These are phyloP conservation scores for Alternaria atra DNA, from an alignment of 2,329 filamentous ascomycete genomes.

Conservation along the genomic window DNA sequence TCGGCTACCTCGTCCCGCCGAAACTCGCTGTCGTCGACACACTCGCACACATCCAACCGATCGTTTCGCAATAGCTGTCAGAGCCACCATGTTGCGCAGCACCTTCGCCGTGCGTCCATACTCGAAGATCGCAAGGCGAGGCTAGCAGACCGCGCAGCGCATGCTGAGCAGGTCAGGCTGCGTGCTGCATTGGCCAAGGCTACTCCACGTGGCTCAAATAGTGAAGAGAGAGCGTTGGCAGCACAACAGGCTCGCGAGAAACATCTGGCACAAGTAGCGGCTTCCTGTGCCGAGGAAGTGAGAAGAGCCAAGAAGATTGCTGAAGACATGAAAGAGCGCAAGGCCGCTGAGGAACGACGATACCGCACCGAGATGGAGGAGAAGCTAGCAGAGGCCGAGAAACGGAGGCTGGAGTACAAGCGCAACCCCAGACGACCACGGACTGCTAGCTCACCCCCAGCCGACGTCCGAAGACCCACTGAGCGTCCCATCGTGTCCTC, in stretches of 20 bases:
- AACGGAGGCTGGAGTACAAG: conserved; percentile 67
- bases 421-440: conserved; percentile 65
- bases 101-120: conserved; percentile 80
- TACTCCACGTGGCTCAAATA: conserved; percentile 70
- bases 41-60: conserved; percentile 73
- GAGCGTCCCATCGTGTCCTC: conserved; percentile 58
- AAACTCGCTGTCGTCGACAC: conserved; percentile 80
- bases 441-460: conserved; percentile 64
- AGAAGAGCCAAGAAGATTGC: conserved; percentile 84
- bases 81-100: conserved; percentile 80
- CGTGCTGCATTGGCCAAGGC: conserved; percentile 79
- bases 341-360: conserved; percentile 75
- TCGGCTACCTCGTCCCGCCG: conserved; percentile 81
- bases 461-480: conserved; percentile 46
- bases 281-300: conserved; percentile 83
- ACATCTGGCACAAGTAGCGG: conserved; percentile 82
- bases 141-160: conserved; percentile 79
- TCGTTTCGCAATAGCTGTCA: conserved; percentile 66
- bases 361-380: conserved; percentile 80
- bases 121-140: conserved; percentile 82
- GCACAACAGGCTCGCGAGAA: conserved; percentile 81
- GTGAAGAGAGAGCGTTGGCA: conserved; percentile 79
- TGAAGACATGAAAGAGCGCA: conserved; percentile 81
- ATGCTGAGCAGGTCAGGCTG: conserved; percentile 83
- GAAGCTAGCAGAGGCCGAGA: conserved; percentile 79